Evolutionary conservation across 495 filamentous ascomycete species (phyloP).

Genomic region (Aspergillus sclerotioniger): DNA sequence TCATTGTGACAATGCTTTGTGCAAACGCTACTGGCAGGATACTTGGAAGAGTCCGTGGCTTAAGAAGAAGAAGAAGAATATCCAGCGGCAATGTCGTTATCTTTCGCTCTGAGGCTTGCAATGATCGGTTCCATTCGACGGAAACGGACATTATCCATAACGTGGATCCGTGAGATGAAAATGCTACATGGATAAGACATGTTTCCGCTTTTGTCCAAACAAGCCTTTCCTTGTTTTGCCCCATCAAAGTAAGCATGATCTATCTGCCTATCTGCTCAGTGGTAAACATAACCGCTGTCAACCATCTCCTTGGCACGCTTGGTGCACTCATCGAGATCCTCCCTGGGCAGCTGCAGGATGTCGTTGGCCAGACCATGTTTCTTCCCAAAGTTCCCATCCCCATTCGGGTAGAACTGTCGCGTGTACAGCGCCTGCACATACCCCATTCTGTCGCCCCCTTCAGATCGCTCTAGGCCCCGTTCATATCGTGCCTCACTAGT

Average conservation of each 20-base stretch:
- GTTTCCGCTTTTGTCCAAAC: too few relatives aligned
- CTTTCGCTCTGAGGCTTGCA: too few relatives aligned
- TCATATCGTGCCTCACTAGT: constrained; percentile 41
- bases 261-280: not conserved
- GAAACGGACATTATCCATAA: too few relatives aligned
- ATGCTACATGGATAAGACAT: too few relatives aligned
- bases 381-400: too few relatives aligned
- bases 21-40: not conserved
- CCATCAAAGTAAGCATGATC: not conserved
- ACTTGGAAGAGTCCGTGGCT: not conserved
- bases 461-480: constrained; percentile 40
- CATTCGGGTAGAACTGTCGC: too few relatives aligned
- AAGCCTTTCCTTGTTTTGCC: not conserved
- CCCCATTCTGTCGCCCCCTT: constrained; percentile 39
- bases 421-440: too few relatives aligned
- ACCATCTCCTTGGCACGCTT: not conserved
- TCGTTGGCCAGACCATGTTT: too few relatives aligned
- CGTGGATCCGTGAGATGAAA: too few relatives aligned
- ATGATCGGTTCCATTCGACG: too few relatives aligned
- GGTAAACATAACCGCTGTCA: not conserved
- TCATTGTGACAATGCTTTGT: not conserved
- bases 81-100: not conserved
- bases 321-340: constrained; percentile 35
- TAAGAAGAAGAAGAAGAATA: not conserved
- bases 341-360: constrained; percentile 14